Percentiles rank a stretch among this genome's conserved stretches.
These are phyloP conservation scores for Antrodiella citrinella DNA, from an alignment of 768 basidiomycete genomes.

Conservation along the genomic window DNA sequence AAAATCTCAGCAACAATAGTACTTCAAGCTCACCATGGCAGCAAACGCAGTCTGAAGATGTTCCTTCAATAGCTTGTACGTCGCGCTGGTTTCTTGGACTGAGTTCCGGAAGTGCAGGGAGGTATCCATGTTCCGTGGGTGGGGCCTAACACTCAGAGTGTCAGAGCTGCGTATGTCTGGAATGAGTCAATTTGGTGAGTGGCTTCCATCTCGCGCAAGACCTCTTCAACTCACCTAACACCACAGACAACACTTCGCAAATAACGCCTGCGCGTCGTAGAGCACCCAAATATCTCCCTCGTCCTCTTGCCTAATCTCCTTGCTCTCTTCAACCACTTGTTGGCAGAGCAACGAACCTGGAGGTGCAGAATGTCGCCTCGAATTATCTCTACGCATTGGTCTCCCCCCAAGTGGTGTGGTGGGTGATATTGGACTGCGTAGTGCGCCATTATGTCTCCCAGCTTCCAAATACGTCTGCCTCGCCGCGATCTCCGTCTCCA, in stretches of 20 bases:
- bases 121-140: no score
- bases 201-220: no score
- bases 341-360: neutral
- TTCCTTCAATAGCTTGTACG: no score
- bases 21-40: no score
- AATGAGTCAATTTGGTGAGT: no score
- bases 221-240: neutral
- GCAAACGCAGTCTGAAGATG: no score
- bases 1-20: no score
- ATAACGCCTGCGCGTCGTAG: neutral
- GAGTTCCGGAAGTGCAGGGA: no score
- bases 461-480: neutral
- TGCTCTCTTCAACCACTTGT: neutral
- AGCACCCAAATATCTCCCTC: neutral
- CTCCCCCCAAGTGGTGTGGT: neutral
- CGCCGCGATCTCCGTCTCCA: neutral
- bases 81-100: no score
- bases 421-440: neutral
- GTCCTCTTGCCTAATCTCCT: neutral
- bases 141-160: no score
- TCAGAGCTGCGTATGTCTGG: no score
- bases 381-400: neutral
- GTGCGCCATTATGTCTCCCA: neutral
- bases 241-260: neutral
- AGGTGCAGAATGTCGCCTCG: neutral